Evolutionary conservation across 345 rosid genomes (phyloP), one percentile per base, ranked within the genome.

Genomic region (Conringia planisiliqua): DNA sequence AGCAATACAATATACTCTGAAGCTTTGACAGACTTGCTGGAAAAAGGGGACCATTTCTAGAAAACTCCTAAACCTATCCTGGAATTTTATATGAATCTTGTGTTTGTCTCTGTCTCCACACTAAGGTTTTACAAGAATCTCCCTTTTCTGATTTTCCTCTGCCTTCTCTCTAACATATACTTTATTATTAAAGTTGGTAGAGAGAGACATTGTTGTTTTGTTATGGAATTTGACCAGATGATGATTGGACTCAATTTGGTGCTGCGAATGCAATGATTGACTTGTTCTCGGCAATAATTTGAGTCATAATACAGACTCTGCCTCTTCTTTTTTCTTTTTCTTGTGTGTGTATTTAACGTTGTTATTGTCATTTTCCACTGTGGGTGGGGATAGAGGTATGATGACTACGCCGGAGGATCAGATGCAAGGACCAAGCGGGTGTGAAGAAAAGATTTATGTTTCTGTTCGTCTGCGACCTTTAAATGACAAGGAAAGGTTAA

Each of bases 401-500:
- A 63, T 62, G 72, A 44, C 79, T 50, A 74, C 78, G 8, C 89
- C 72, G 47, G 90, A 85, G 66, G 87, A 87, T 80, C 78, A 82
- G 39, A 78, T 80, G 82, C 86, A 72, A 35, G 86, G 56, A 52
- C 66, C 84, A 0, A 79, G 78, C 20, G 81, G 78, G 52, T 40
- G 78, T 6, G 82, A 64, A 36, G 99, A 95, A 83, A 95, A 82
- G 69, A 85, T 95, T 66, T 78, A 81, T 48, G 97, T 92, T 64
- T 92, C 94, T 16, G 93, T 95, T 77, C 91, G 97, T 54, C 55
- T 95, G 66, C 78, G 99, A 82, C 99, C 97, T 64, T 76, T 92
- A 82, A 95, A 76, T 83, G 87, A 76, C 80, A 95, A 86, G 83
- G 99, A 95, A 79, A 83, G 62, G 78, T 79, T 85, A 39, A 85